phyloP scores from a whole-genome alignment of 2,329 filamentous ascomycete genomes.

The Ascosphaera apis region DNA sequence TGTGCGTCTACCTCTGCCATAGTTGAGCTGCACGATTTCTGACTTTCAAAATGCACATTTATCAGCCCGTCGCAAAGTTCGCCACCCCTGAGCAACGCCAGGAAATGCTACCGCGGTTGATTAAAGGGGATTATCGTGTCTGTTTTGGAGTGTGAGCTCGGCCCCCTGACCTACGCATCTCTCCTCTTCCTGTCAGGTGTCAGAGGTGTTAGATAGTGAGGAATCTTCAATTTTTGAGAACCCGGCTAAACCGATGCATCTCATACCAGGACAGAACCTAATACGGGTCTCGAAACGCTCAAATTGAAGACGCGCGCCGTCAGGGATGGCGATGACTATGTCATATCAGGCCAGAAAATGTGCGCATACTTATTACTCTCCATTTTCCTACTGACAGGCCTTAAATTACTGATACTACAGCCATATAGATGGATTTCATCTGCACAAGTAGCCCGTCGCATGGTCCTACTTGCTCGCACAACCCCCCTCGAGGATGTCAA shows the following conservation, averaged over 20 bases:
- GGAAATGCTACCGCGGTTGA: slow-evolving; percentile 43
- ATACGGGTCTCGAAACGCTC: slow-evolving; percentile 57
- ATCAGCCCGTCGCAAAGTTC: slow-evolving; percentile 44
- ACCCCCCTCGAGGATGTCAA: slow-evolving; percentile 42
- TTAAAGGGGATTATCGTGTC: slow-evolving; percentile 45
- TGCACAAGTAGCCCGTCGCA: slow-evolving; percentile 59
- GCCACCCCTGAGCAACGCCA: slow-evolving; percentile 41
- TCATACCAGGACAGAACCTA: slow-evolving; percentile 41
- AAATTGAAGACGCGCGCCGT: slow-evolving; percentile 42
- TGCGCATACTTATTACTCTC: slow-evolving; percentile 3
- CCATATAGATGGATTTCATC: slow-evolving; percentile 48
- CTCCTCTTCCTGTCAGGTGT: not conserved
- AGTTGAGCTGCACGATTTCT: too few relatives aligned
- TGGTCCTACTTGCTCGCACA: slow-evolving; percentile 63
- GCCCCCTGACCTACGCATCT: slow-evolving; percentile 1
- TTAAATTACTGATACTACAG: slow-evolving; percentile 2
- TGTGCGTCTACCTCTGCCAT: not conserved
- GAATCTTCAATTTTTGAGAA: too few relatives aligned
- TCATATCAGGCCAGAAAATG: slow-evolving; percentile 57
- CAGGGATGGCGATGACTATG: slow-evolving; percentile 37
- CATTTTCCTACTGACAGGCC: too few relatives aligned
- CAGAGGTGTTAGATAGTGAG: too few relatives aligned
- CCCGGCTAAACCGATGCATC: too few relatives aligned
- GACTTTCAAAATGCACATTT: too few relatives aligned
- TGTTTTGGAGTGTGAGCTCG: slow-evolving; percentile 46